phyloP scores from a whole-genome alignment of 768 basidiomycete genomes.

The Terana coerulea region DNA sequence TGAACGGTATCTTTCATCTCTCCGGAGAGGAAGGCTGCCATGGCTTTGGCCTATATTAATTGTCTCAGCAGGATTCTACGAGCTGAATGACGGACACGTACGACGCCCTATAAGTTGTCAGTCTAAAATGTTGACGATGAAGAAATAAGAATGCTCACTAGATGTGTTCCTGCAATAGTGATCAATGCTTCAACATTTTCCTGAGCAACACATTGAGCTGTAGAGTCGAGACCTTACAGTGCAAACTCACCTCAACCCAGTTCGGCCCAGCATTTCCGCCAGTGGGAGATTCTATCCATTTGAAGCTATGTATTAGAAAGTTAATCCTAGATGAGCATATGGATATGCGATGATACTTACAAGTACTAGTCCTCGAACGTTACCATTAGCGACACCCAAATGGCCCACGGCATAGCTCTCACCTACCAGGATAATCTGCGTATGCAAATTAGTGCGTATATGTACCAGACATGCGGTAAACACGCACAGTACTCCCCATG shows the following conservation, averaged over 20 bases:
- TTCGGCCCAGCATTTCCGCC: slow-evolving; percentile 77
- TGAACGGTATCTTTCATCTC: slow-evolving; percentile 95
- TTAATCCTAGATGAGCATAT: too few relatives aligned
- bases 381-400: background rate
- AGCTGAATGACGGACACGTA: slow-evolving; percentile 23
- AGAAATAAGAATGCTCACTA: slow-evolving; percentile 43
- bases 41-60: slow-evolving; percentile 82
- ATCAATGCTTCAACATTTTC: slow-evolving; percentile 84
- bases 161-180: slow-evolving; percentile 81
- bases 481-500: slow-evolving; percentile 75
- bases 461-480: too few relatives aligned
- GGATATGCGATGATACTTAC: slow-evolving; percentile 58
- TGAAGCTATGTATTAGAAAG: slow-evolving; percentile 55
- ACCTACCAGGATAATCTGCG: slow-evolving; percentile 44
- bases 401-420: background rate
- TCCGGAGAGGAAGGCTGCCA: slow-evolving; percentile 92
- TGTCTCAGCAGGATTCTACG: background rate
- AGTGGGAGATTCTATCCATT: slow-evolving; percentile 91
- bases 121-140: background rate
- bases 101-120: slow-evolving; percentile 56
- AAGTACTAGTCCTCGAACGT: slow-evolving; percentile 60
- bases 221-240: background rate
- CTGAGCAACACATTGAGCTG: slow-evolving; percentile 30
- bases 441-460: background rate
- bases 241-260: slow-evolving; percentile 82